Base-by-base conservation (phyloP, 2,329 filamentous ascomycete genomes). In the Penicillium sp. region DNA sequence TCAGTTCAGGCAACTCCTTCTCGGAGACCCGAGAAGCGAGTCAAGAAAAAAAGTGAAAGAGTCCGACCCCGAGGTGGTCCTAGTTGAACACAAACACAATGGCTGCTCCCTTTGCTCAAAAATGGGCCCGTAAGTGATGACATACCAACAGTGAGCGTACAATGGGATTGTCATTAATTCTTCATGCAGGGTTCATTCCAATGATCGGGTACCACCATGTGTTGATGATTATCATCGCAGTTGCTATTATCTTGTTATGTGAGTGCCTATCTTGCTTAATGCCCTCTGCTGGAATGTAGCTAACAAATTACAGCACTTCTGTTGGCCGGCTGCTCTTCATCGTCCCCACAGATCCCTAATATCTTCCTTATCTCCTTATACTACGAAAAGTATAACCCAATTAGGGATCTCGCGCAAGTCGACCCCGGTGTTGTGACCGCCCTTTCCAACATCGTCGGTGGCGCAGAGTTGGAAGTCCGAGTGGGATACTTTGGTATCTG, bases 361-460 rank as follows among this genome's bases (percentile, higher is more conserved):
- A 97, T 99, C 77, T 99, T 97, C 83, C 86, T 99, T 66, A 90
- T 99, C 65, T 96, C 93, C n/a, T 86, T 99, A 70, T 97, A 96
- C 85, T 99, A 97, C 81, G 81, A 96, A 74, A 82, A 85, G 61
- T 97, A 97, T 78, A 86, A 87, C 21, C 90, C 94, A 3, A 81
- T 84, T 29, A 93, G 93, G 66, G 87, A 90, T 67, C 90, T 91
- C 6, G 84, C 93, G 10, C 93, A 97, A 78, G 92, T 96, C 66
- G 88, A 96, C 74, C 96, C 96, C 61, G 90, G 89, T 58, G 89
- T 94, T 59, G 89, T 91, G 62, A 86, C 86, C 17, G 91, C 92
- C 57, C 94, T 97, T 67, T 84, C 87, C 61, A 96, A 94, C 77
- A 96, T 99, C 61, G 93, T 96, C 57, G 91, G 91, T 53, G 82